Conservation (phyloP, 352 stramenopile genomes). For the Peronosclerospora sorghi region DNA sequence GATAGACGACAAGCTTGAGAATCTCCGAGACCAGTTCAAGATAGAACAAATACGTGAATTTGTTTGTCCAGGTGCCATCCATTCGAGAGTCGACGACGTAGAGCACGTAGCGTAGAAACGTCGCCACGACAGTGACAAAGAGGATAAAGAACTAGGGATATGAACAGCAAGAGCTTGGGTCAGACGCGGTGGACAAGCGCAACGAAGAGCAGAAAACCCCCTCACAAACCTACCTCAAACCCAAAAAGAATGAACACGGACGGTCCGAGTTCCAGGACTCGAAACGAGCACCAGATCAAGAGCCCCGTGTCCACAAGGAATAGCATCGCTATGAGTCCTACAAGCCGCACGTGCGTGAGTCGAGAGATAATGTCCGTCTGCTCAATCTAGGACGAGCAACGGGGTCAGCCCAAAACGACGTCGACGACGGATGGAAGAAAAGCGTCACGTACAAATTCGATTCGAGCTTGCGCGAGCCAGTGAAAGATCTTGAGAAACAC, state of each 20-base stretch:
- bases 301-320: constrained; percentile 80
- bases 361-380: constrained; percentile 75
- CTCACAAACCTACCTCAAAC: constrained; percentile 74
- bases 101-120: constrained; percentile 85
- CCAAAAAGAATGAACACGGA: constrained; percentile 93
- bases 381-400: constrained; percentile 47
- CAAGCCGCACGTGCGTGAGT: constrained; percentile 77
- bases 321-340: constrained; percentile 83
- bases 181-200: no score
- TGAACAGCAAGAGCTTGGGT: constrained; percentile 2
- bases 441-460: constrained; percentile 81
- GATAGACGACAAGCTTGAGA: constrained; percentile 93
- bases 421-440: no score
- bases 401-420: not conserved
- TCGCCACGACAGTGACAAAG: constrained; percentile 85
- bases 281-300: constrained; percentile 80
- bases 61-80: constrained; percentile 83
- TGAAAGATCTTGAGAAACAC: constrained; percentile 94
- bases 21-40: constrained; percentile 93
- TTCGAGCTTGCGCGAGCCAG: constrained; percentile 84
- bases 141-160: constrained; percentile 84
- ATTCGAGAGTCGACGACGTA: constrained; percentile 89
- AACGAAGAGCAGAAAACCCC: not conserved
- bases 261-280: constrained; percentile 72
- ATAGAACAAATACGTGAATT: constrained; percentile 89